Evolutionary conservation across 1,284 basidiomycete species (phyloP), one percentile per base, ranked within the genome.

Genomic region (Chiua sp.): DNA sequence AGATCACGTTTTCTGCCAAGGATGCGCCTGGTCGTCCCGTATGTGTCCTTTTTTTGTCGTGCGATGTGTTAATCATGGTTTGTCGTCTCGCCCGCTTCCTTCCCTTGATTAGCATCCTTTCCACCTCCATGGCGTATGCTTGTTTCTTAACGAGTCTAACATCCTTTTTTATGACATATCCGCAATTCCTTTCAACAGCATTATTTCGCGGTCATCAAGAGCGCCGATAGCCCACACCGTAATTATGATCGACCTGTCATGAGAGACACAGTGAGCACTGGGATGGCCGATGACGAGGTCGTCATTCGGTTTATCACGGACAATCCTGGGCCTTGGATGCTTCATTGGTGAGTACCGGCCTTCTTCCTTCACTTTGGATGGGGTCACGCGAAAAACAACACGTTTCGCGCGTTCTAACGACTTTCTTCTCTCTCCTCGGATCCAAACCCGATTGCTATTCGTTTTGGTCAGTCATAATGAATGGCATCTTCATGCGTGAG

Each of bases 201-300:
- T 56, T 62, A 68, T 3, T 80, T 80, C 59, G 73, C 64, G 22
- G 73, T 80, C 22, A 63, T 79, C 23, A 73, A 76, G 56, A 78
- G 75, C 44, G 74, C 75, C 10, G 75, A 74, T 35, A 74, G 67
- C 49, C 61, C 61, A 2, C 48, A 54, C 1, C 75, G 75, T 65
- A 79, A 79, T 55, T 79, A 74, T 48, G 69, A 59, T 11, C 77
- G 79, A 57, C 80, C 81, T 8, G 61, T 72, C 32, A 63, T 69
- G 47, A 71, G 77, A 28, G 77, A 79, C 51, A 64, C 64, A 22
- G 75, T 77, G 8, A 67, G 47, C 33, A 72, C 68, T 3, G 77
- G 76, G 23, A 56, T 58, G 22, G 47, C 67, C 1, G 69, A 63
- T 0, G 76, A 79, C 59, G 76, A 76, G 52, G 76, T 77, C 3